Percentiles rank a stretch among this genome's conserved stretches.
These are phyloP conservation scores for Trichoderma simmonsii DNA, from an alignment of 2,329 filamentous ascomycete genomes.

Conservation along the genomic window DNA sequence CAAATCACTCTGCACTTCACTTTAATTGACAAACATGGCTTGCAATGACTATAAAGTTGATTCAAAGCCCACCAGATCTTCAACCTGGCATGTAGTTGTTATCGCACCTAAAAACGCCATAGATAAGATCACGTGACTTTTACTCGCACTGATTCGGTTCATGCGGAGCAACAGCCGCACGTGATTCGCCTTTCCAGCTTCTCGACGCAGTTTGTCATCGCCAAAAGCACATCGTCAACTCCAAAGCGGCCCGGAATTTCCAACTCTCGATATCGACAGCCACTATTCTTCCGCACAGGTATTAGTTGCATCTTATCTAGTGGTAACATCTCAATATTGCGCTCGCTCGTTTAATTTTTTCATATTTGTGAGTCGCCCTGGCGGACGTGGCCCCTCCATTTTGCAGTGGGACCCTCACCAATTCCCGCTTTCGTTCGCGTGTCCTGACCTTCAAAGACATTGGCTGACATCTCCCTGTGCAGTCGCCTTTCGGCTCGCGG, in stretches of 20 bases:
- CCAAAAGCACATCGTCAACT: constrained; percentile 16
- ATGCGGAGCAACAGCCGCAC: constrained; percentile 17
- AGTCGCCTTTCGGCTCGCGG: constrained; percentile 25
- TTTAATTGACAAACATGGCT: neutral
- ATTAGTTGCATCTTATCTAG: constrained; percentile 38
- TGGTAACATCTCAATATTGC: constrained; percentile 33
- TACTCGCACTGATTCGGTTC: neutral
- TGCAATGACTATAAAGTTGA: neutral
- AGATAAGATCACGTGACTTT: constrained; percentile 15
- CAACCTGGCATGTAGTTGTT: neutral
- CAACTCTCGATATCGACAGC: constrained; percentile 34
- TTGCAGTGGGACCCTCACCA: constrained; percentile 15
- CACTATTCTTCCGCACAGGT: constrained; percentile 38
- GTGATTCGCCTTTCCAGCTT: constrained; percentile 18
- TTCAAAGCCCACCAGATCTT: neutral
- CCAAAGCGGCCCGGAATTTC: constrained; percentile 20
- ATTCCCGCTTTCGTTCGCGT: constrained; percentile 19
- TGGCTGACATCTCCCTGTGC: constrained; percentile 21
- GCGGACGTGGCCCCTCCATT: constrained; percentile 20
- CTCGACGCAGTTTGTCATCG: constrained; percentile 25
- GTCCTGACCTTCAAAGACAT: constrained; percentile 29
- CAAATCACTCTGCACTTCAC: neutral
- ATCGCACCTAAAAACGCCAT: neutral
- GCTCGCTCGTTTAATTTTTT: constrained; percentile 31
- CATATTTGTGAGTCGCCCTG: constrained; percentile 33